A percentile compares a stretch with the other conserved stretches of the same genome.
Evolutionary conservation across 495 filamentous ascomycete species (phyloP).

Genomic region (Letharia lupina): DNA sequence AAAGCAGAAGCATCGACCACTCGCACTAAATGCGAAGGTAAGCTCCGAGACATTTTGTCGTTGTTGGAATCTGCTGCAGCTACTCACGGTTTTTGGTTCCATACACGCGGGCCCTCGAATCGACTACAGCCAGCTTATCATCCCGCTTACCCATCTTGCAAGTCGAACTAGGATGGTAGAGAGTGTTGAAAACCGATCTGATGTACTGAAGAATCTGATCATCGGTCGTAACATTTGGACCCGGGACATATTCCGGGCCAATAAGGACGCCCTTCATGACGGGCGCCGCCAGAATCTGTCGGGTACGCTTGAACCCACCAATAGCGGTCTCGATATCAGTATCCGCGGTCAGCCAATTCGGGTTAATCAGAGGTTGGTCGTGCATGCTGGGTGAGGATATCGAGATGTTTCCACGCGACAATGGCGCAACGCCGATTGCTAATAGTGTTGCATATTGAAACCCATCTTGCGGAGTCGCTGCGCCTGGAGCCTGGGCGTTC

Average conservation of each 20-base stretch:
- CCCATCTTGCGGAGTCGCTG: slow-evolving; percentile 34
- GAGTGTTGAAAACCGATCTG: slow-evolving; percentile 34
- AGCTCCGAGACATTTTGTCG: no score
- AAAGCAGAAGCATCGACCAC: no score
- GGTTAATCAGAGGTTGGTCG: slow-evolving; percentile 47
- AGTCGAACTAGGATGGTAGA: slow-evolving; percentile 47
- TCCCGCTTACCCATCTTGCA: slow-evolving; percentile 51
- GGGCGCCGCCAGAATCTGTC: slow-evolving; percentile 33
- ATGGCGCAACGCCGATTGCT: slow-evolving; percentile 34
- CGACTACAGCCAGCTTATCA: slow-evolving; percentile 45
- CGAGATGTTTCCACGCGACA: slow-evolving; percentile 47
- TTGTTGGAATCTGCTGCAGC: no score
- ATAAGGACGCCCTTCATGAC: slow-evolving; percentile 25
- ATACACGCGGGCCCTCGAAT: slow-evolving; percentile 44
- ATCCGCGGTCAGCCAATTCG: slow-evolving; percentile 45
- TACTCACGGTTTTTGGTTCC: no score
- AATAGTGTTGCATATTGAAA: slow-evolving; percentile 39
- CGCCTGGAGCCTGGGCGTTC: slow-evolving; percentile 11
- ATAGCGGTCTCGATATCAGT: slow-evolving; percentile 47
- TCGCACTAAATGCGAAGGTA: no score
- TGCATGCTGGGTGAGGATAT: slow-evolving; percentile 36
- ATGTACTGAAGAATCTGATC: slow-evolving; percentile 44
- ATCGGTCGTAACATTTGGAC: slow-evolving; percentile 38
- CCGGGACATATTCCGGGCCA: slow-evolving; percentile 46
- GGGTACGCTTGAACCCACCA: slow-evolving; percentile 44